Conservation (phyloP, 2,329 filamentous ascomycete genomes). For the Emergomyces orientalis region DNA sequence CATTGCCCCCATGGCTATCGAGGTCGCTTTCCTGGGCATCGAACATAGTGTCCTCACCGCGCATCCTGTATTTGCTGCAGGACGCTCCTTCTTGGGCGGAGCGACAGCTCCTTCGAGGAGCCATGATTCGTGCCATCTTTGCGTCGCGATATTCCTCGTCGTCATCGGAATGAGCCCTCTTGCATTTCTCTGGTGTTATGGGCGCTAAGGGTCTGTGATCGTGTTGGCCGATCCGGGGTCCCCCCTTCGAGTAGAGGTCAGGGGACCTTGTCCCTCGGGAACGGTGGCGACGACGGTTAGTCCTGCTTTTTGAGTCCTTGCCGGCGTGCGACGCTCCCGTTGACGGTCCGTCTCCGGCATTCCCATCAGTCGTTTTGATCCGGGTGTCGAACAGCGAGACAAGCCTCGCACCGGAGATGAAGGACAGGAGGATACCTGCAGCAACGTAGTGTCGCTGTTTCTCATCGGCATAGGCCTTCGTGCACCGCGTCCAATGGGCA, state of each 20-base stretch:
- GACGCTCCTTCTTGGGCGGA: neutral
- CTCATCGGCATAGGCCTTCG: constrained; percentile 6
- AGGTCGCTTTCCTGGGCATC: neutral
- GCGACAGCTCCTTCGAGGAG: neutral
- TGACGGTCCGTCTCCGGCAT: no score
- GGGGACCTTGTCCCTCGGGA: neutral
- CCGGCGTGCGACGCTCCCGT: neutral
- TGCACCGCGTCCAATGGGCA: no score
- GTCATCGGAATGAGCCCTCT: neutral
- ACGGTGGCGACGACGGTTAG: neutral
- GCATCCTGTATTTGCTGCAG: neutral
- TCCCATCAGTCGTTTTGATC: neutral
- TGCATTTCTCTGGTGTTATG: neutral
- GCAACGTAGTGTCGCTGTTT: constrained; percentile 3
- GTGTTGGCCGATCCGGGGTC: neutral
- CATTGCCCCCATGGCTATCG: neutral
- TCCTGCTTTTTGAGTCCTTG: neutral
- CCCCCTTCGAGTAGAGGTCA: neutral
- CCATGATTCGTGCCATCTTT: neutral
- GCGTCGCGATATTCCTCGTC: neutral
- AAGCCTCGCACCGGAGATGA: neutral
- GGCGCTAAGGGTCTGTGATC: neutral
- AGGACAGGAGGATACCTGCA: constrained; percentile 1
- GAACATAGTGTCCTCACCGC: neutral
- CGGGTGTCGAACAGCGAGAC: constrained; percentile 5